Evolutionary conservation across 176 grass and related monocot genomes (phyloP), one percentile per base, ranked within the genome.

Genomic region (Zea luxurians): DNA sequence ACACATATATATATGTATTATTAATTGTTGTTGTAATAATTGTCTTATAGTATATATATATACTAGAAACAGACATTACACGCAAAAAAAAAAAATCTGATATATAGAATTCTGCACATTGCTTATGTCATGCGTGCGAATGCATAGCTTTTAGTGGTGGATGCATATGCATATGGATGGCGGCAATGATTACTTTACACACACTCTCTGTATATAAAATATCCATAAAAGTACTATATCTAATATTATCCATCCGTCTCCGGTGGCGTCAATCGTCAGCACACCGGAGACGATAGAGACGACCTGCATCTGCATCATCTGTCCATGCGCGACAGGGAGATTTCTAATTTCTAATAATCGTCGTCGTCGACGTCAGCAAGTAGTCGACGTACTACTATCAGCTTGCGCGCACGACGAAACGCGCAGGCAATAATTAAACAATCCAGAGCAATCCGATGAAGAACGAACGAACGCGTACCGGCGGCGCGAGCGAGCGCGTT

Each of bases 401-500:
- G 27, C 27, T 27, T 27, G 27, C 27, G 27, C 27, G 27, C 27
- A 27, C 27, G 27, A 27, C 27, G 27, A 27, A 27, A 27, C 27
- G 27, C 27, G 27, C 27, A 27, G 27, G 27, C 27, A 27, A 27
- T 27, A 27, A 27, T 27, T 27, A 27, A 27, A 27, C 27, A 27
- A 27, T 27, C 27, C 27, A 27, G 27, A 27, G 27, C 27, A 27
- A 27, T 27, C 27, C 27, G 27, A 27, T 27, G 27, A 27, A 27
- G 0, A 27, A 27, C 27, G 27, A 27, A 27, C 27, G 27, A 27
- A 27, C 27, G 27, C 27, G 13, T 69, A 88, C 88, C 81, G 48
- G 88, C 84, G 43, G 84, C 71, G 12, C 84, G 81, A 0, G 88
- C 84, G 71, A 90, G 84, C 8, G 72, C 67, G 80, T 87, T 90